Conservation (phyloP, 2,329 filamentous ascomycete species). For the Fusarium penzigii region DNA sequence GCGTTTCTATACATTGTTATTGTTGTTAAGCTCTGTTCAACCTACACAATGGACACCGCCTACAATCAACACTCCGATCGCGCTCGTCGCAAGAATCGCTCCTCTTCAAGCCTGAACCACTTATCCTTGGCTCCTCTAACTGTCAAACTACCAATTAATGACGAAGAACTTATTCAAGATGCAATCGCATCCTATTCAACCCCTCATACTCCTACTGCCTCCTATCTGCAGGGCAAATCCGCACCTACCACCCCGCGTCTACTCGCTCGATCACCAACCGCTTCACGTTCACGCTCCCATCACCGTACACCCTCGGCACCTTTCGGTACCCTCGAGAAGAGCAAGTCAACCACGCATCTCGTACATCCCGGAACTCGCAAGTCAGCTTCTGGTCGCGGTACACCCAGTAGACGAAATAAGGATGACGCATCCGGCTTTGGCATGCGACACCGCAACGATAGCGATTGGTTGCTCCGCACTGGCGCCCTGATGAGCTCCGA, state of each 20-base stretch:
- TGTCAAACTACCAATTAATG: constrained; percentile 58
- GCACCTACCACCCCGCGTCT: constrained; percentile 66
- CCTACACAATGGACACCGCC: constrained; percentile 53
- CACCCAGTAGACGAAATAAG: constrained; percentile 37
- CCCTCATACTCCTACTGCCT: constrained; percentile 38
- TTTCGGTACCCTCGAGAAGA: constrained; percentile 51
- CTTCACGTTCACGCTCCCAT: constrained; percentile 48
- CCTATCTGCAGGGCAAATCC: constrained; percentile 63
- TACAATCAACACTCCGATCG: constrained; percentile 62
- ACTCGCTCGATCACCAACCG: constrained; percentile 57
- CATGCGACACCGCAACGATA: constrained; percentile 47
- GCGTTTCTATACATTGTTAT: not conserved
- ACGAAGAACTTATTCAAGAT: constrained; percentile 49
- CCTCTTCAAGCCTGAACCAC: constrained; percentile 59
- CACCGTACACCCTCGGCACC: constrained; percentile 43
- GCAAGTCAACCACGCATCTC: constrained; percentile 64
- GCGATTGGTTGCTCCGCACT: constrained; percentile 66
- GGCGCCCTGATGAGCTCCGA: constrained; percentile 63
- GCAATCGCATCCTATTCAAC: constrained; percentile 19
- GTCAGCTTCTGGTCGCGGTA: constrained; percentile 33
- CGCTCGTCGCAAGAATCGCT: constrained; percentile 59
- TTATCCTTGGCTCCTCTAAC: constrained; percentile 66
- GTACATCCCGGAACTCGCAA: constrained; percentile 24
- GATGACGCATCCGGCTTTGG: constrained; percentile 27
- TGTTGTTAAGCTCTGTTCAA: not conserved